Percentiles rank a stretch among this genome's conserved stretches.
These are phyloP conservation scores for Rosa persica DNA, from an alignment of 306 rosid genomes.

Conservation along the genomic window DNA sequence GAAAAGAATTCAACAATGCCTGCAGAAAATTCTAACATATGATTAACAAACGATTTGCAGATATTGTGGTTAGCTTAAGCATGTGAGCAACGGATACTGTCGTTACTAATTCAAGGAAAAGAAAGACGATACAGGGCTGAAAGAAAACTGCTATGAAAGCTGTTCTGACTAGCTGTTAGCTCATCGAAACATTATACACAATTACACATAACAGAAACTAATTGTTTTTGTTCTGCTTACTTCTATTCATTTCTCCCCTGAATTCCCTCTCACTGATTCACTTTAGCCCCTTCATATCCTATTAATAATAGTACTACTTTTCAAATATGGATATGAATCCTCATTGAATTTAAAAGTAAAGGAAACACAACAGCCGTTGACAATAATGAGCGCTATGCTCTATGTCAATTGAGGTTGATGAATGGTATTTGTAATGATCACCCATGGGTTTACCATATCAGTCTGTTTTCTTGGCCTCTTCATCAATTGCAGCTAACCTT, in stretches of 20 bases:
- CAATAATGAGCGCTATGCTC: background rate
- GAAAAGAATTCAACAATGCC: conserved; percentile 6
- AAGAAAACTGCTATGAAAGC: background rate
- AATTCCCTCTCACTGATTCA: conserved; percentile 1
- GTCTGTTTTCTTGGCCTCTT: conserved; percentile 63
- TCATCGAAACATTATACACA: conserved; percentile 2
- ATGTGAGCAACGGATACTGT: background rate
- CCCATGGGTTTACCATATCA: conserved; percentile 34
- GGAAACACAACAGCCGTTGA: conserved; percentile 2
- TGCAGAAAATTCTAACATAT: background rate
- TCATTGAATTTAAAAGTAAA: background rate
- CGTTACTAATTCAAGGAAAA: background rate
- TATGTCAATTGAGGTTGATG: conserved; percentile 4
- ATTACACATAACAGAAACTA: background rate
- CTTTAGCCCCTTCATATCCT: background rate
- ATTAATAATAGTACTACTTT: background rate
- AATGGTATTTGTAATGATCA: background rate
- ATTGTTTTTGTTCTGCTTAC: background rate
- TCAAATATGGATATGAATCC: conserved; percentile 9
- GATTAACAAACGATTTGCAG: background rate
- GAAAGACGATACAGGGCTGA: background rate
- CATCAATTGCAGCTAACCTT: conserved; percentile 76
- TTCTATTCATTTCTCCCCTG: background rate
- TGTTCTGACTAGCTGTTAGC: conserved; percentile 11
- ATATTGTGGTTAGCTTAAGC: background rate